Base-by-base conservation (phyloP, 192 early-diverging fungal genomes). In the Coemansia sp. region DNA sequence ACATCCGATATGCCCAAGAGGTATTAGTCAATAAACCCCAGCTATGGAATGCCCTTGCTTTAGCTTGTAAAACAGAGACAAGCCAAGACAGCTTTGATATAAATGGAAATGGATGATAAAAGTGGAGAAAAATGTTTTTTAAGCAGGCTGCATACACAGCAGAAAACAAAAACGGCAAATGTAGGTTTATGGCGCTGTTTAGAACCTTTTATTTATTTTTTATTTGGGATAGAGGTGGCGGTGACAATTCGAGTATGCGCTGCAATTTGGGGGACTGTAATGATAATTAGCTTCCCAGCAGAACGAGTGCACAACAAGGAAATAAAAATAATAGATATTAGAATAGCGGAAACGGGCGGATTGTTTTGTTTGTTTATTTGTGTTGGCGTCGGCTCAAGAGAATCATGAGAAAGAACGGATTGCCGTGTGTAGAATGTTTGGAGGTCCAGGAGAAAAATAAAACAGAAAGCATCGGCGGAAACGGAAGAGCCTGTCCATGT, bases 161-260 rank as follows among this genome's bases (percentile, higher is more conserved):
- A 48, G 19, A 48, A 55, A 55, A 25, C 53, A 33, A 55, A 55
- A 55, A 1, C 5, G 15, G 19, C 15, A 20, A 20, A 48, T 19
- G 19, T 7, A 6, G 20, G 34, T 57, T 57, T 57, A 57, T 57
- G 55, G 55, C 55, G 55, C 55, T 36, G 55, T 34, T 19, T 25
- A 14, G 23, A 53, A 53, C 20, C 25, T 53, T 57, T 25, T 57
- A 9, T 13, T 35, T 57, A 19, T 9, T 10, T 25, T 52, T 25
- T 52, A 25, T 52, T 52, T 52, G 8, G 49, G 49, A 52, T 52
- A 52, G 23, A 52, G 49, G 49, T 25, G 23, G 49, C 49, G 49
- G 22, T 52, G 49, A 52, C 23, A 29, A 52, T 52, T 29, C 23
- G 3, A 52, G 49, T 9, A 25, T 13, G 25, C 53, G 0, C 3